Percentiles rank a stretch among this genome's conserved stretches.
These are phyloP conservation scores for Chimonanthus salicifolius DNA, from an alignment of 164 flowering plant species.

Conservation along the genomic window DNA sequence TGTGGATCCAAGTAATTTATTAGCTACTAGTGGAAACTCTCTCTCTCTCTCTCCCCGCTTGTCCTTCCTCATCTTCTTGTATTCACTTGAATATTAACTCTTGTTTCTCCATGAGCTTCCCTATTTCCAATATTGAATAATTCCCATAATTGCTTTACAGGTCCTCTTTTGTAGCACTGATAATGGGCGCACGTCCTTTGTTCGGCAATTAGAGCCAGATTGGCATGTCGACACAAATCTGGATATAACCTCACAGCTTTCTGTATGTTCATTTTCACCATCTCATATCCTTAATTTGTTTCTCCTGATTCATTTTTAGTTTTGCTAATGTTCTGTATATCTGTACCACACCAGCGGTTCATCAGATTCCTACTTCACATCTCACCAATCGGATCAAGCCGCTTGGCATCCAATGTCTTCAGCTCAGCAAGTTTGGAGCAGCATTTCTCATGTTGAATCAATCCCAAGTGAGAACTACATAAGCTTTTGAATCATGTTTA, in stretches of 20 bases:
- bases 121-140: neutral
- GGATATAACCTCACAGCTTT: slow-evolving; percentile 23
- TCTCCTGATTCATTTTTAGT: neutral
- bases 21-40: neutral
- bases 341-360: slow-evolving; percentile 18
- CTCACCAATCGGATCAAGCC: slow-evolving; percentile 14
- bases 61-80: neutral
- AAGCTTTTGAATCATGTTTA: too few relatives aligned
- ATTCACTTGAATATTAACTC: too few relatives aligned
- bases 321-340: neutral
- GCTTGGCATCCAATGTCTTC: slow-evolving; percentile 12
- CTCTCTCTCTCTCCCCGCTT: neutral
- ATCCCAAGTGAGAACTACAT: too few relatives aligned
- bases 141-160: slow-evolving; percentile 5
- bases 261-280: slow-evolving; percentile 9
- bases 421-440: slow-evolving; percentile 12
- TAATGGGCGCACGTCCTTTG: slow-evolving; percentile 23
- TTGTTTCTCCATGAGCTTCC: neutral
- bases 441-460: too few relatives aligned
- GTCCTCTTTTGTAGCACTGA: slow-evolving; percentile 29
- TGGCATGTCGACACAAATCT: slow-evolving; percentile 30
- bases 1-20: too few relatives aligned
- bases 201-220: slow-evolving; percentile 29
- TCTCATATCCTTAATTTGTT: neutral
- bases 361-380: slow-evolving; percentile 23